phyloP scores from a whole-genome alignment of 2,329 filamentous ascomycete genomes.

The Sphaerulina musiva region DNA sequence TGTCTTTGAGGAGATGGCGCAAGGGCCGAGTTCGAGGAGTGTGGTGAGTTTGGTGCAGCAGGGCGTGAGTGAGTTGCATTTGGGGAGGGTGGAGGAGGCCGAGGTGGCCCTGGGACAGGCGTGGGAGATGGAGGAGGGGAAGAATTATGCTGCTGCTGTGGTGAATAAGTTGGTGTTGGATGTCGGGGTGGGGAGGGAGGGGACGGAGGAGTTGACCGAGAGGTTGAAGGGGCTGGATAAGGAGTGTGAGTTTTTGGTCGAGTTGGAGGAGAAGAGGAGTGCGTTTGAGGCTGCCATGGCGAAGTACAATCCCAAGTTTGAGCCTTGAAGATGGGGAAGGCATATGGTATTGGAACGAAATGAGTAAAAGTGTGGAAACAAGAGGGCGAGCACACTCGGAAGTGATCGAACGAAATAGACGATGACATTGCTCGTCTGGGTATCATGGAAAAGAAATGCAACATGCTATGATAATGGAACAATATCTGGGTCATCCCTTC shows the following conservation, averaged over 20 bases:
- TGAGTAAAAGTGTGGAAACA: not conserved
- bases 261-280: conserved; percentile 77
- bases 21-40: conserved; percentile 73
- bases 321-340: conserved; percentile 40
- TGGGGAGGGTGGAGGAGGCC: conserved; percentile 81
- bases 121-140: conserved; percentile 59
- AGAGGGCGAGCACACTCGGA: too few relatives aligned
- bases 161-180: conserved; percentile 78
- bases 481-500: not conserved
- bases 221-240: conserved; percentile 53
- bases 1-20: conserved; percentile 92
- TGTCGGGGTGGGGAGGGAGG: conserved; percentile 67
- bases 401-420: not conserved
- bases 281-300: conserved; percentile 78
- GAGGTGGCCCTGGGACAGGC: conserved; percentile 80
- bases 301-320: conserved; percentile 82
- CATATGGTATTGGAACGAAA: not conserved
- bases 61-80: conserved; percentile 83
- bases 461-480: not conserved
- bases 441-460: not conserved
- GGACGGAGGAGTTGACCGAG: conserved; percentile 53
- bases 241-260: conserved; percentile 63
- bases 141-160: conserved; percentile 61
- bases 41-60: conserved; percentile 73
- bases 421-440: not conserved